These are phyloP conservation scores for Rhodotorula diobovata DNA, from an alignment of 768 basidiomycete species.

Conservation along the genomic window DNA sequence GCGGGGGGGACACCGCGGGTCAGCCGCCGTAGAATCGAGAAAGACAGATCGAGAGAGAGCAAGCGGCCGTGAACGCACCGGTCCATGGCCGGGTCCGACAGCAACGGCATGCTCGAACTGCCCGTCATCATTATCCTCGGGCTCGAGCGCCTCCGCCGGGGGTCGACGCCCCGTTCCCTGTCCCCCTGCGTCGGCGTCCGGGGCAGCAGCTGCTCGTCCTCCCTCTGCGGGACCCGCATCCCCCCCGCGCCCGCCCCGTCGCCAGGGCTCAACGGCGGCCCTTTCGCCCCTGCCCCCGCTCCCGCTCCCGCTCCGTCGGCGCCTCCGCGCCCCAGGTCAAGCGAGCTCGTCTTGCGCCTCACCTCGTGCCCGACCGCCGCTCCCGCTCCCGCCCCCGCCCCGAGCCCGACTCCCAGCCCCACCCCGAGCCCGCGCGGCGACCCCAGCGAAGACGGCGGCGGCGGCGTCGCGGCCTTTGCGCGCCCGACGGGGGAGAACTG, in stretches of 20 bases:
- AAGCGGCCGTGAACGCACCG: not conserved
- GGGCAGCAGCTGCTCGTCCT: not conserved
- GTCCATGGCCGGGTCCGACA: conserved; percentile 3
- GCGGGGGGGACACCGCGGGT: not conserved
- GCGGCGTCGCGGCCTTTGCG: conserved; percentile 27
- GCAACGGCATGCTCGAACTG: conserved; percentile 30
- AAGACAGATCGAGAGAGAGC: too few species aligned
- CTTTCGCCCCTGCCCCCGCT: too few species aligned
- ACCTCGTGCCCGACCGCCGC: too few species aligned
- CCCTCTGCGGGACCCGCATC: not conserved
- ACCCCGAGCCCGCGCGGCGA: too few species aligned
- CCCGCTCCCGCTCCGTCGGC: not conserved
- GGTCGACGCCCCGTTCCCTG: not conserved
- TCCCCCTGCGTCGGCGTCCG: conserved; percentile 7
- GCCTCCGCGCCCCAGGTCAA: conserved; percentile 29
- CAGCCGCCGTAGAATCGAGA: not conserved
- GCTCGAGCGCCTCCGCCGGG: not conserved
- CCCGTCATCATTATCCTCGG: conserved; percentile 18
- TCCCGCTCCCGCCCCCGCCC: too few species aligned
- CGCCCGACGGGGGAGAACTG: not conserved
- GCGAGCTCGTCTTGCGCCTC: conserved; percentile 27
- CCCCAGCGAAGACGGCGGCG: conserved; percentile 3
- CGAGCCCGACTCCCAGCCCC: too few species aligned
- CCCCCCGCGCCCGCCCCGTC: too few species aligned
- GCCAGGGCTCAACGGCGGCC: too few species aligned